Evolutionary conservation across 2,329 filamentous ascomycete genomes (phyloP), one percentile per base, ranked within the genome.

Genomic region (Fusarium avenaceum): DNA sequence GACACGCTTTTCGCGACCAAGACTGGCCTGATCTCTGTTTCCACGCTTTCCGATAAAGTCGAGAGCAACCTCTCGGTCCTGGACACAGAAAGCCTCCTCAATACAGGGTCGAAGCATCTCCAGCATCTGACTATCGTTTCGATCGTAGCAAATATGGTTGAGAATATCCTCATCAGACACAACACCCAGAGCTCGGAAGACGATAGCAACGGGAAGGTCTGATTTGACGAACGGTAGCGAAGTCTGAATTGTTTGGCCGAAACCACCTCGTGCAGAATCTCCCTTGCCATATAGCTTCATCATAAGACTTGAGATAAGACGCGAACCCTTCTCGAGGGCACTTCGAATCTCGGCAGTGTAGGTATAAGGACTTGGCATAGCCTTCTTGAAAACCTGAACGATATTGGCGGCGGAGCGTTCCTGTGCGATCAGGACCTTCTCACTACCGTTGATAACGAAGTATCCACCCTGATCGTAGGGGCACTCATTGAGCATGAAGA

Each of bases 361-460:
- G 3, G 94, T 94, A 67, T 93, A 97, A 11, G 93, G 92, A 70
- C 93, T 95, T n/a, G 94, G 93, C 72, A 90, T 88, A 1, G 95
- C 93, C 83, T 99, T 99, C 82, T 97, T 95, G 88, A 99, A 99
- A 28, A 99, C 95, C 81, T 99, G 96, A 7, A 99, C 96, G 61
- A 98, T 99, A 77, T 99, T 99, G 76, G 95, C 96, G 40, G 96
- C 96, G 77, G 94, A 97, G 66, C 96, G 92, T 80, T 99, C 96
- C 79, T 99, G 96, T 2, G 96, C 96, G 74, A 99, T 99, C 72
- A 99, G 83, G 22, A 99, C 96, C 85, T 99, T 99, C 78, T 99
- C 96, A 80, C 93, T 97, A 43, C 96, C 96, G 82, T 99, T 99
- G 85, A 99, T 99, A 74, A 99, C 93, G 77, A 99, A 99, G 81